Conservation (phyloP, 768 basidiomycete species). For the Trametes cingulata region DNA sequence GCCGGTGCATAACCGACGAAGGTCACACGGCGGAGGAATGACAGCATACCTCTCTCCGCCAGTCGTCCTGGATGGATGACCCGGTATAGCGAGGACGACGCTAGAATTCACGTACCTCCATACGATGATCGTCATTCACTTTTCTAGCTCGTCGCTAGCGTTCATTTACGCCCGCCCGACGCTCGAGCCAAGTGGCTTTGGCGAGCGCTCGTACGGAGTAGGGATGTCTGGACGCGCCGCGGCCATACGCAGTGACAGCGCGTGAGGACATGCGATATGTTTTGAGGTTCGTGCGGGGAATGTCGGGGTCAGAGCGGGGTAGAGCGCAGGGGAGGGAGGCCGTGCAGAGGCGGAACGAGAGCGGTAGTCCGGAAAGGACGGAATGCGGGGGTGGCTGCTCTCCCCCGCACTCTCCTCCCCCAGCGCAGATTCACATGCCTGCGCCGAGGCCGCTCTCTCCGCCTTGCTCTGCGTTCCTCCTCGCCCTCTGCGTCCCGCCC, state of each 20-base stretch:
- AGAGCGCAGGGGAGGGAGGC: neutral
- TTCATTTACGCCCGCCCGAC: neutral
- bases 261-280: neutral
- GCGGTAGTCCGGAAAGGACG: constrained; percentile 3
- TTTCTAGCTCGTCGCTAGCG: no score
- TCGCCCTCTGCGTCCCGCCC: neutral
- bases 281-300: neutral
- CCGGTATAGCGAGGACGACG: neutral
- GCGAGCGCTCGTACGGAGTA: no score
- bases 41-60: neutral
- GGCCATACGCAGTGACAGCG: neutral
- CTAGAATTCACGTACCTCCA: neutral
- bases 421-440: constrained; percentile 10
- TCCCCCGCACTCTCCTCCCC: neutral
- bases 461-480: neutral
- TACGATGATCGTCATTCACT: no score
- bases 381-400: neutral
- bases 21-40: neutral
- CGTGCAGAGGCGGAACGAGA: constrained; percentile 8
- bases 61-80: no score
- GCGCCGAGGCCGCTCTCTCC: neutral
- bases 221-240: no score
- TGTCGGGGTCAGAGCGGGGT: constrained; percentile 12
- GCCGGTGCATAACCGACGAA: constrained; percentile 10
- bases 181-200: neutral